A percentile compares a stretch with the other conserved stretches of the same genome.
phyloP scores from a whole-genome alignment of 352 stramenopile species.

The Sclerospora graminicola region DNA sequence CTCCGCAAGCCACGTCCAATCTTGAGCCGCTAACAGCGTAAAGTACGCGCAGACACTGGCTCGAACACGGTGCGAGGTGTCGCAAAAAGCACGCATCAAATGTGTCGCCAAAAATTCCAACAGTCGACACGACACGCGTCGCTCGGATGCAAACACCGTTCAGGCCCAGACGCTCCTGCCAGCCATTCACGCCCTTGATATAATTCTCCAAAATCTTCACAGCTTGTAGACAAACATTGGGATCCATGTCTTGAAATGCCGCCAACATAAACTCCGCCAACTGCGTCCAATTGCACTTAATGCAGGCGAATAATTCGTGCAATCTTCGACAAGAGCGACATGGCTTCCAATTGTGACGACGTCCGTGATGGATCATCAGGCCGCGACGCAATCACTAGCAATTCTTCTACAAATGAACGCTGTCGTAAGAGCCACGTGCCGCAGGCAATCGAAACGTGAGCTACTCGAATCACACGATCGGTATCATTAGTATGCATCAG shows the following conservation, averaged over 20 bases:
- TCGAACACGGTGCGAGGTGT: conserved; percentile 79
- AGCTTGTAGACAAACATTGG: conserved; percentile 75
- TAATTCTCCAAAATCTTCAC: conserved; percentile 86
- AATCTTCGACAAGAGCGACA: conserved; percentile 77
- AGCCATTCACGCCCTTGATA: conserved; percentile 55
- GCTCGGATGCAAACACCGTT: not conserved
- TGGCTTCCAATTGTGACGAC: conserved; percentile 62
- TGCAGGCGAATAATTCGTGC: conserved; percentile 76
- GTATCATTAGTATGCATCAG: too few species aligned
- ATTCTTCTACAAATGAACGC: too few species aligned
- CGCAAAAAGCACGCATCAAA: conserved; percentile 72
- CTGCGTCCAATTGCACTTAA: conserved; percentile 67
- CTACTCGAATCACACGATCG: too few species aligned
- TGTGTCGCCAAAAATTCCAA: conserved; percentile 74
- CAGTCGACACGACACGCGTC: too few species aligned
- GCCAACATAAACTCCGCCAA: too few species aligned
- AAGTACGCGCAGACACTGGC: conserved; percentile 77
- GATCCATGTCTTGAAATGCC: too few species aligned
- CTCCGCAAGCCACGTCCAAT: conserved; percentile 56
- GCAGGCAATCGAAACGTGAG: too few species aligned
- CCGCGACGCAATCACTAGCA: too few species aligned
- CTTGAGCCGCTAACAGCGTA: conserved; percentile 31
- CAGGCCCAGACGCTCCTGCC: not conserved
- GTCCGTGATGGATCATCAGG: too few species aligned
- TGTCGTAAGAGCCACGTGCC: too few species aligned